Evolutionary conservation across 2,329 filamentous ascomycete species (phyloP).

Genomic region (Colletotrichum gloeosporioides): DNA sequence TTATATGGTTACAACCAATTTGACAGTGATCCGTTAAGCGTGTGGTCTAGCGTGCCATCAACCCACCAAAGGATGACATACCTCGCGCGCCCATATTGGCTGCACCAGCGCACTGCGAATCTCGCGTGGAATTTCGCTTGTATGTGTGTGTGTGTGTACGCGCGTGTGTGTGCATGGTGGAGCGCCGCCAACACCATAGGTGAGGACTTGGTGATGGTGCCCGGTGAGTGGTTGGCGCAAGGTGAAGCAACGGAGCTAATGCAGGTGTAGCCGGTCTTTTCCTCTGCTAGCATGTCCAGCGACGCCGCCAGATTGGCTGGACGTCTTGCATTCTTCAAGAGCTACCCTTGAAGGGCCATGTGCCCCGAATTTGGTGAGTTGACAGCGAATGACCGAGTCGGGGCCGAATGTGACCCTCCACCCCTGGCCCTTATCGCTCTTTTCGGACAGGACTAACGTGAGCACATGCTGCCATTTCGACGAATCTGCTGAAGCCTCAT

Average conservation of each 20-base stretch:
- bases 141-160: neutral
- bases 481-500: neutral
- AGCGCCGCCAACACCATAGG: neutral
- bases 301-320: neutral
- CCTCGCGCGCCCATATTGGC: neutral
- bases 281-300: neutral
- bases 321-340: neutral
- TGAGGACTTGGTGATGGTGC: constrained; percentile 8
- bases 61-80: neutral
- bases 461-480: neutral
- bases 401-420: constrained; percentile 15
- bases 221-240: neutral
- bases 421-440: neutral
- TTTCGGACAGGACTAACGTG: neutral
- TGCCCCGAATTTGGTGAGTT: neutral
- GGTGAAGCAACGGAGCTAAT: constrained; percentile 5
- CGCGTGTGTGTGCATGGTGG: neutral
- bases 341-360: constrained; percentile 4
- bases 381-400: constrained; percentile 11
- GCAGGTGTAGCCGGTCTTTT: constrained; percentile 11
- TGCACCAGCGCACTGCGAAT: neutral
- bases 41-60: neutral
- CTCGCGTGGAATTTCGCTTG: neutral
- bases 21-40: neutral
- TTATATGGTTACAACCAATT: neutral